Evolutionary conservation across 2,329 filamentous ascomycete genomes (phyloP), one percentile per base, ranked within the genome.

Genomic region (Graphilbum sp.): DNA sequence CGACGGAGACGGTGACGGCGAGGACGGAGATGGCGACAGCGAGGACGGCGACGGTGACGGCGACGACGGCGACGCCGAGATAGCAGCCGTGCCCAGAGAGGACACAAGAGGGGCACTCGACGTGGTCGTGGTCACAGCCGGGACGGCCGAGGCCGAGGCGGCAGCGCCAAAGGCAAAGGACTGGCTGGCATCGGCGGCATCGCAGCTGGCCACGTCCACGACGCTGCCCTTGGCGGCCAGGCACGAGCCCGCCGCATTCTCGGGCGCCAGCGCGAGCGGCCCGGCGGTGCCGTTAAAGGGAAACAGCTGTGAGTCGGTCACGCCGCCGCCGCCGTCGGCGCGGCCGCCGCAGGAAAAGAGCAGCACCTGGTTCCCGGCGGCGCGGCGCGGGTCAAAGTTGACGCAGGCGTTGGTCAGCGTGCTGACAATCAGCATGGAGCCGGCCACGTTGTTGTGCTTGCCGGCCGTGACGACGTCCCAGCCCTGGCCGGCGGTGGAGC

Each of bases 291-390:
- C 61, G 20, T 58, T 54, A 40, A 68, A 67, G 12, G 55, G 50
- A 43, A 71, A 72, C 2, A 68, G 53, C 49, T 72, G 69, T 1
- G 67, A 72, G 37, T 61, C 53, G 7, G 66, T 64, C 2, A 68
- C 64, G 5, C 51, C 45, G 13, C 69, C 68, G 17, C 60, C 58
- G 33, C 69, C 69, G 41, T 68, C 70, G 17, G 69, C 69, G 30
- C 69, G 59, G 15, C 69, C 69, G 36, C 69, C 70, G 43, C 70
- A 75, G 11, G 69, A 70, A 47, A 74, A 75, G 19, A 75, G 56
- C 25, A 66, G 47, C 13, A 71, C 66, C 45, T 70, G 67, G 47
- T 66, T 64, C 11, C 66, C 67, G 3, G 58, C 55, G 0, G 57
- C 52, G 21, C 67, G 59, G 34, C 69, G 59, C 5, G 62, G 60